Base-by-base conservation (phyloP, 2,329 filamentous ascomycete species). In the Colletotrichum karsti region DNA sequence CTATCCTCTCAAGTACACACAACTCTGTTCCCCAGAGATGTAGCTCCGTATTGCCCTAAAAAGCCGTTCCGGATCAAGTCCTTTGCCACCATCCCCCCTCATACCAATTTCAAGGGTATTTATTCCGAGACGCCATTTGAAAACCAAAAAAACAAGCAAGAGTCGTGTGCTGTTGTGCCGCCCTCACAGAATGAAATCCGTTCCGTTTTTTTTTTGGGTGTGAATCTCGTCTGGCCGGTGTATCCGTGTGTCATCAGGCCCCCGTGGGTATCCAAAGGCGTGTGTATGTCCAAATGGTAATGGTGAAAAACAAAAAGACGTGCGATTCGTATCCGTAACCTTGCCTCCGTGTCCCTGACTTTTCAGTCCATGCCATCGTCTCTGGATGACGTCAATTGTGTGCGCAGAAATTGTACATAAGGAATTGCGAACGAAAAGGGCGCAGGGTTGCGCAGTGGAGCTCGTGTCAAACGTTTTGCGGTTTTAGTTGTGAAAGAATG, bases 151-250 rank as follows among this genome's bases (percentile, higher is more conserved):
- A 48, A 51, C 46, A 41, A 46, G 33, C 20, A 22, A 28, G 33
- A 33, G 37, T 41, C 51, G 60, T 65, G 46, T 68, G 35, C 65
- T 68, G 60, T 68, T 50, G 20, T 57, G 37, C 64, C 59, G 42
- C 64, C 51, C 28, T 51, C 35, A 41, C 12, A 41, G 10, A 37
- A 28, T 13, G n/a, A 33, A 55, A 28, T 7, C 39, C 26, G 24
- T 35, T n/a, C 48, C 33, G 35, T 48, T 50, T 55, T 46, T 44
- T 39, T 66, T 26, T 37, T 39, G 46, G 59, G 59, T 67, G 57
- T 56, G 50, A 35, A 20, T 30, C 30, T 46, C 51, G 15, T 53
- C 7, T 50, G 51, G 42, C 59, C 35, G 20, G n/a, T 51, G 42
- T 22, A 44, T 57, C 28, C 50, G 50, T 63, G 22, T 67, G 33